phyloP scores from a whole-genome alignment of 1,284 basidiomycete species.

The Trichosporon coremiiforme region DNA sequence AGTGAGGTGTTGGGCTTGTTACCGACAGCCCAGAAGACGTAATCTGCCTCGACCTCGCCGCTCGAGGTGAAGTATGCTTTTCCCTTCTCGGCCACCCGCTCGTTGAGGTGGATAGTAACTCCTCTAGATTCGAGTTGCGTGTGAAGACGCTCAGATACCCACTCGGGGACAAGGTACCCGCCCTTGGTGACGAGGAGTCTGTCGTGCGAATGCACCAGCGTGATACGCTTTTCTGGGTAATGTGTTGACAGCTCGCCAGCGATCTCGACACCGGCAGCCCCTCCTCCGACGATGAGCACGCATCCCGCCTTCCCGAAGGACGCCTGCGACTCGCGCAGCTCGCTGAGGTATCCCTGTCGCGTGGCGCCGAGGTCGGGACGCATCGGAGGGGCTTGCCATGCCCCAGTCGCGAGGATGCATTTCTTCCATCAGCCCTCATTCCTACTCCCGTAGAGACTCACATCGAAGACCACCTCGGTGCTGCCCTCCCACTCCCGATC shows the following conservation, averaged over 20 bases:
- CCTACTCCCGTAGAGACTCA: slow-evolving; percentile 22
- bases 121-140: slow-evolving; percentile 44
- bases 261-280: slow-evolving; percentile 58
- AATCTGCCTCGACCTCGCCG: slow-evolving; percentile 56
- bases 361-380: slow-evolving; percentile 38
- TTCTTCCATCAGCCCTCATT: slow-evolving; percentile 31
- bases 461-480: slow-evolving; percentile 51
- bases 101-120: slow-evolving; percentile 49
- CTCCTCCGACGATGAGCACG: slow-evolving; percentile 56
- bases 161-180: slow-evolving; percentile 24
- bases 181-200: slow-evolving; percentile 38
- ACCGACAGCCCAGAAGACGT: slow-evolving; percentile 55
- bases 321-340: slow-evolving; percentile 40
- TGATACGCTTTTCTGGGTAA: slow-evolving; percentile 40
- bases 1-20: slow-evolving; percentile 53
- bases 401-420: slow-evolving; percentile 50
- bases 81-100: slow-evolving; percentile 39
- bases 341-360: slow-evolving; percentile 30
- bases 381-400: slow-evolving; percentile 48
- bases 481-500: slow-evolving; percentile 52
- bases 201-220: slow-evolving; percentile 39
- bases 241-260: slow-evolving; percentile 52
- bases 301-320: slow-evolving; percentile 43
- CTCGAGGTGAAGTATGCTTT: slow-evolving; percentile 33
- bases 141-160: slow-evolving; percentile 41